Conservation (phyloP, 2,329 filamentous ascomycete species). For the Elsinoe ampelina region DNA sequence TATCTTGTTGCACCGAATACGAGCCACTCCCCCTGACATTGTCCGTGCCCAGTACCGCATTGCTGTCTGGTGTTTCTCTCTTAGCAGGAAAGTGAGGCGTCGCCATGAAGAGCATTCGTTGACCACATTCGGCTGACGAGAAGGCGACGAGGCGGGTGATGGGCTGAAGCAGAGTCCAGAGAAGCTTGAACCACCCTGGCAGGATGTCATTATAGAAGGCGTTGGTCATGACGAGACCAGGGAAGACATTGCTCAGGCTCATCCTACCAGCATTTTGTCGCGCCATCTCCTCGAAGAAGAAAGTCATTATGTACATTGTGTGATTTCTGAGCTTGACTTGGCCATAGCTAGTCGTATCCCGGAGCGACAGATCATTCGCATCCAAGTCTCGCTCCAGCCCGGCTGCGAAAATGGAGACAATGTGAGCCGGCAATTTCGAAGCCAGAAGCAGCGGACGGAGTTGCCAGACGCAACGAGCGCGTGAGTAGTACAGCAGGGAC, state of each 20-base stretch:
- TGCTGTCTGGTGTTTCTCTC: background rate
- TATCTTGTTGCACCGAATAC: conserved; percentile 16
- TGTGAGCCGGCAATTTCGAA: conserved; percentile 14
- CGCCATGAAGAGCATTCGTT: conserved; percentile 17
- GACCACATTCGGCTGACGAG: conserved; percentile 16
- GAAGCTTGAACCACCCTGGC: conserved; percentile 18
- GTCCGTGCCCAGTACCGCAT: conserved; percentile 12
- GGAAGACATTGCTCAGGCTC: conserved; percentile 18
- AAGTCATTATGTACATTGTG: conserved; percentile 18
- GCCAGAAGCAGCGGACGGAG: conserved; percentile 19
- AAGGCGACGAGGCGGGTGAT: conserved; percentile 14
- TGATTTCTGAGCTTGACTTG: conserved; percentile 17
- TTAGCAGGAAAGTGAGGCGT: conserved; percentile 14
- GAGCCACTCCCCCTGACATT: conserved; percentile 17
- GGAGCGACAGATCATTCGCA: conserved; percentile 19
- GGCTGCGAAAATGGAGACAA: conserved; percentile 20
- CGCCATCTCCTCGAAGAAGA: conserved; percentile 20
- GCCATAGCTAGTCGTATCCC: conserved; percentile 14
- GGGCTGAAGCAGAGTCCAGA: conserved; percentile 13
- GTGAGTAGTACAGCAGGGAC: conserved; percentile 22
- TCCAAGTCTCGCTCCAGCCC: conserved; percentile 17
- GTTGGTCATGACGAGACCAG: conserved; percentile 20
- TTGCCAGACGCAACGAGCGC: conserved; percentile 18
- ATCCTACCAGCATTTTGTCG: conserved; percentile 16
- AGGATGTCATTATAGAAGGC: conserved; percentile 13